Base-by-base conservation (phyloP, 352 stramenopile genomes). In the Phytophthora sojae region DNA sequence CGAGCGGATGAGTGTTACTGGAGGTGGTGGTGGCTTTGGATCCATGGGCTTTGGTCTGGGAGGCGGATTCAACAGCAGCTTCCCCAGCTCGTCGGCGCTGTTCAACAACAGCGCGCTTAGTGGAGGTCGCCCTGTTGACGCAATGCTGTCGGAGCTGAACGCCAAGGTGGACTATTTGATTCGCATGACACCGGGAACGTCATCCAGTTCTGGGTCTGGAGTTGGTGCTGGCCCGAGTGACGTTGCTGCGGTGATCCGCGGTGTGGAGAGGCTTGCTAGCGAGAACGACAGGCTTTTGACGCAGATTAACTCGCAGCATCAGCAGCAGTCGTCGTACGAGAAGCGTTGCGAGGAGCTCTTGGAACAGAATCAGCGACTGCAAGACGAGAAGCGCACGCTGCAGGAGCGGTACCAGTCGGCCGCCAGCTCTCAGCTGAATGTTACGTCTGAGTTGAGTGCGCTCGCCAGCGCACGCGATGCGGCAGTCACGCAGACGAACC, bases 131-230 rank as follows among this genome's bases (percentile, higher is more conserved):
- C 77, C 82, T 7, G 37, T 82, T 5, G 85, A 92, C 44, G 61
- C 44, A 6, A 64, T 86, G 57, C 62, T 92, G 21, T 81, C 77
- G 62, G 87, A 95, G 37, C 52, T 95, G 12, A 82, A 93, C 54
- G 78, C 84, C 6, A 95, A 95, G 62, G 61, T 95, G 11, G 88
- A 95, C 65, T 91, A 93, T 58, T 69, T 95, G 15, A 93, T 95
- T 32, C 88, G 88, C 11, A 91, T 90, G 67, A 72, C 77, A 0
- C 73, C 84, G 4, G 69, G 63, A 1, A 62, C 59, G 15, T 76
- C 65, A 32, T 68, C 64, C 9, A 79, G 58, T 30, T 61, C 64
- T 39, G 32, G 32, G 15, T 67, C 60, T 6, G 57, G 60, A 19
- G 19, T 73, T 14, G 71, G 75, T 14, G 64, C 71, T 6, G 83